These are phyloP conservation scores for Naegleria fowleri DNA, from an alignment of 208 protist species.

Conservation along the genomic window DNA sequence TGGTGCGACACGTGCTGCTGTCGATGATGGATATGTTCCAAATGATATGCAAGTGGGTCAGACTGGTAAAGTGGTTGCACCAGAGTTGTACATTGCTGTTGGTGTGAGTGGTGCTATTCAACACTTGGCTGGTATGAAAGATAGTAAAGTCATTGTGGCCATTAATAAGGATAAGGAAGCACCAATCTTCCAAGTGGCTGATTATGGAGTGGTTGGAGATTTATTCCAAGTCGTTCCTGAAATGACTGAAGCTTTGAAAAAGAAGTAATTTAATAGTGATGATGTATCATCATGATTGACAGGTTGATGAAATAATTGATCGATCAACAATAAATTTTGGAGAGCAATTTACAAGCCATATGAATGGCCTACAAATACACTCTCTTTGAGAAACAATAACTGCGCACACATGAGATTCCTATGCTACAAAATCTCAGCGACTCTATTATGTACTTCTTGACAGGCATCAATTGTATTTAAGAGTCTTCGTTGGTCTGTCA, in stretches of 20 bases:
- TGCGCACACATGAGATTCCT: no score
- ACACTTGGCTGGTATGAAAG: slow-evolving; percentile 96
- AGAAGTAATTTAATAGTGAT: neutral
- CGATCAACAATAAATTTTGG: neutral
- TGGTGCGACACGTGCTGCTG: slow-evolving; percentile 90
- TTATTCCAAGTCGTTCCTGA: slow-evolving; percentile 87
- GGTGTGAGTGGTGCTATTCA: slow-evolving; percentile 93
- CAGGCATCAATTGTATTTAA: neutral
- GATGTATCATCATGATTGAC: neutral
- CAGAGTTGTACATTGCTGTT: slow-evolving; percentile 93
- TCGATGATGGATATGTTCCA: slow-evolving; percentile 82
- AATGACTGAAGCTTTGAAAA: slow-evolving; percentile 51
- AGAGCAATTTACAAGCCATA: no score
- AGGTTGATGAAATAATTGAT: no score
- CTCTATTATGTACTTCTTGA: no score
- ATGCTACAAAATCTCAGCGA: no score
- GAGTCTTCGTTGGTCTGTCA: neutral
- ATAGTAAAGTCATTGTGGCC: slow-evolving; percentile 90
- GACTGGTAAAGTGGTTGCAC: slow-evolving; percentile 96
- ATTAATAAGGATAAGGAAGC: slow-evolving; percentile 96
- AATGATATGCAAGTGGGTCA: slow-evolving; percentile 95
- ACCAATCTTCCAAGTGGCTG: slow-evolving; percentile 94
- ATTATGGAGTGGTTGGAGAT: slow-evolving; percentile 94
- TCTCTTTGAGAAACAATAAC: no score
- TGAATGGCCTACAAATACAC: no score